Evolutionary conservation across 1,139 yeast genomes (phyloP), one percentile per base, ranked within the genome.

Genomic region (Hemisphaericaspora subhashii): DNA sequence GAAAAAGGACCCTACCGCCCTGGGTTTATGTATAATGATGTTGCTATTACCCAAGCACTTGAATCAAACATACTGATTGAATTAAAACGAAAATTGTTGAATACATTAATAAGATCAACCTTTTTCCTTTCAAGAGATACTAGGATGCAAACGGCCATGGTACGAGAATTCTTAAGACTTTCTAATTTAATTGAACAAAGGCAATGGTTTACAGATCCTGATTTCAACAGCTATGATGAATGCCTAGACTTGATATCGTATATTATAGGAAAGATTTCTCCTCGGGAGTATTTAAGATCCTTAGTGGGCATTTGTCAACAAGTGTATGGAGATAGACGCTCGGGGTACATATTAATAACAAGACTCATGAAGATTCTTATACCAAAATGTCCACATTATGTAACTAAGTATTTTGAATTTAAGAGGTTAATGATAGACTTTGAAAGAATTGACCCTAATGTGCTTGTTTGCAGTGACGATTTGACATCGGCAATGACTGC

Each of bases 401-500:
- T 41, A 5, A 31, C 37, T 17, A 8, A 24, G 11, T 37, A 40
- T 17, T 46, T 46, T 31, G 9, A 54, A 26, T 54, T 46, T 41
- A 68, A 67, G 40, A 37, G 39, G 9, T 47, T 45, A 9, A 35
- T 36, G 26, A 37, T 37, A 18, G 10, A 21, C n/a, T 27, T 14
- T 13, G n/a, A 17, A 3, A 18, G n/a, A 13, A 16, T 32, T 32
- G 16, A 24, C 10, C 2, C 29, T 12, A 16, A 17, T 5, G 31
- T 27, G 1, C 35, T 37, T 2, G 35, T 58, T 7, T 45, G 40
- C n/a, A 41, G 39, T 10, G 31, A 42, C 4, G 72, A 68, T 48
- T 55, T 69, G 37, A 58, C 62, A 4, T 46, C 44, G 35, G 55
- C 61, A 10, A 61, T 74, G 64, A 36, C 41, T 13, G 61, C 74